Conservation (phyloP, 2,329 filamentous ascomycete species). For the Leptographium galeiforme region DNA sequence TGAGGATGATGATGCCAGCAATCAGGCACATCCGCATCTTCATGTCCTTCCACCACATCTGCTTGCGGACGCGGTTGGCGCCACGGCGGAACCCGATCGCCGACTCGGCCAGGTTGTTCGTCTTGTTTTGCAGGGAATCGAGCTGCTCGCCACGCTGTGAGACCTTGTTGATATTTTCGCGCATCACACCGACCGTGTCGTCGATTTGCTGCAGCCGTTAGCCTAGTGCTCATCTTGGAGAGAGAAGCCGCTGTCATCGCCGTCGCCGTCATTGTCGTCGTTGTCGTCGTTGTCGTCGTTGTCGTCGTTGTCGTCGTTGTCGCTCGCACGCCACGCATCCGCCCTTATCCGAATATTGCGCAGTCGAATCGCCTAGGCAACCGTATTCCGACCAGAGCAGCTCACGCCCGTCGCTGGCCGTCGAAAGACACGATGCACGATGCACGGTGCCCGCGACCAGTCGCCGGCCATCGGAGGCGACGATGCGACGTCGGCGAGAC, state of each 20-base stretch:
- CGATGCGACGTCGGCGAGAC: no score
- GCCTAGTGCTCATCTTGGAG: neutral
- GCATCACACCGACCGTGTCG: slow-evolving; percentile 88
- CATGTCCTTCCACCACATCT: slow-evolving; percentile 99
- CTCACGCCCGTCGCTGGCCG: no score
- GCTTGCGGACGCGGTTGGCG: slow-evolving; percentile 88
- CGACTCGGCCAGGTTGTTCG: slow-evolving; percentile 81
- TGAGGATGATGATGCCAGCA: slow-evolving; percentile 76
- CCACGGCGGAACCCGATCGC: slow-evolving; percentile 93
- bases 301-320: neutral
- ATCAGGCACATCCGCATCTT: slow-evolving; percentile 99
- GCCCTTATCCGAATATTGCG: neutral
- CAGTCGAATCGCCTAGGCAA: neutral
- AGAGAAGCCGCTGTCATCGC: neutral
- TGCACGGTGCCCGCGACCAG: no score
- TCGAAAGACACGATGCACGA: no score
- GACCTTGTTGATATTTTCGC: slow-evolving; percentile 94
- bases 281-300: neutral
- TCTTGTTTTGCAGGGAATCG: slow-evolving; percentile 85
- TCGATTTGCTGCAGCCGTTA: slow-evolving; percentile 69
- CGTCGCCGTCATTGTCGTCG: neutral
- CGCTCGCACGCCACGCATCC: neutral
- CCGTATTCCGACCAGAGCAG: neutral
- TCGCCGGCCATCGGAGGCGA: no score
- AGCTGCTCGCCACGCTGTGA: slow-evolving; percentile 83